Percentiles rank a stretch among this genome's conserved stretches.
Conservation (phyloP, 345 rosid genomes). For the Angophora floribunda region DNA sequence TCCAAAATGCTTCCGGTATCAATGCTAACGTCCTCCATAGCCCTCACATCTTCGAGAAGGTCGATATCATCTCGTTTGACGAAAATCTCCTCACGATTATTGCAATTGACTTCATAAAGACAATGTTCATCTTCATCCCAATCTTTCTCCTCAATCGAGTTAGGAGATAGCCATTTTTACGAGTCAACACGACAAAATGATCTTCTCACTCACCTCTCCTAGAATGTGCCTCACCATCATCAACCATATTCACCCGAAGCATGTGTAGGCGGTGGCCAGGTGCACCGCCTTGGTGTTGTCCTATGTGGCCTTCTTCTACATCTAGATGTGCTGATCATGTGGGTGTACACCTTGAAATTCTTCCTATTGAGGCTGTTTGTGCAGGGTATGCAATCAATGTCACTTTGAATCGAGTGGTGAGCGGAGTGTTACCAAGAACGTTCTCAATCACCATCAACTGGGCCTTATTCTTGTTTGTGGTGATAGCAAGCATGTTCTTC, state of each 20-base stretch:
- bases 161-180: conserved; percentile 41
- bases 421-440: background rate
- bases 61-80: conserved; percentile 37
- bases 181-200: background rate
- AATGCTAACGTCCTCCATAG: conserved; percentile 69
- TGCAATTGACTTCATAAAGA: conserved; percentile 61
- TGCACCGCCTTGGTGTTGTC: conserved; percentile 39
- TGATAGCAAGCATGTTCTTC: background rate
- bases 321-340: conserved; percentile 41
- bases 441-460: conserved; percentile 20
- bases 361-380: background rate
- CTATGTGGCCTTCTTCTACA: conserved; percentile 62
- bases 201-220: conserved; percentile 13
- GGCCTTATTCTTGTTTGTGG: too few relatives aligned
- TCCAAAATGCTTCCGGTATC: conserved; percentile 60
- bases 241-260: conserved; percentile 25
- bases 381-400: background rate
- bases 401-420: background rate
- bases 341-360: too few relatives aligned
- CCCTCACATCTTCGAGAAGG: conserved; percentile 61
- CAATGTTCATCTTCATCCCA: conserved; percentile 50
- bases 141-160: conserved; percentile 25
- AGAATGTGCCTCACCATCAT: conserved; percentile 34
- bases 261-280: conserved; percentile 52
- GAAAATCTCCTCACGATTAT: conserved; percentile 54